phyloP scores from a whole-genome alignment of 306 rosid species.

The Arachis stenosperma region DNA sequence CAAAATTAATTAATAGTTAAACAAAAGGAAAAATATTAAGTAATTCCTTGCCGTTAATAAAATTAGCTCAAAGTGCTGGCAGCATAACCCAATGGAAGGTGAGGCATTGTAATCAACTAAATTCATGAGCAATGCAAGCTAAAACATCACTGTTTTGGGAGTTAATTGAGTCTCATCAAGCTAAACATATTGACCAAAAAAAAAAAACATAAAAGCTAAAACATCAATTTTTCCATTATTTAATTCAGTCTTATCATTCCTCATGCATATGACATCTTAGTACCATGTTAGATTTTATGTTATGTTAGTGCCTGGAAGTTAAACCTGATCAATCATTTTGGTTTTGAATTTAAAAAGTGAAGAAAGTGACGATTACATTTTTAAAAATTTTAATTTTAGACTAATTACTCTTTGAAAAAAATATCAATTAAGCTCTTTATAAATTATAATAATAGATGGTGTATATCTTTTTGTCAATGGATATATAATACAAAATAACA shows the following conservation, averaged over 20 bases:
- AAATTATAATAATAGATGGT: too few species aligned
- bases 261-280: not conserved
- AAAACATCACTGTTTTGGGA: constrained; percentile 31
- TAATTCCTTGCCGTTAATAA: not conserved
- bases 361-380: too few species aligned
- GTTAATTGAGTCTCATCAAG: not conserved
- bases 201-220: not conserved
- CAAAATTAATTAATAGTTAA: not conserved
- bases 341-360: not conserved
- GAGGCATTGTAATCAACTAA: constrained; percentile 38
- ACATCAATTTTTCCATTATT: constrained; percentile 32
- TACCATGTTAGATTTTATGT: not conserved
- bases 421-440: too few species aligned
- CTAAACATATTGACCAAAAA: not conserved
- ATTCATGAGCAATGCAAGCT: constrained; percentile 33
- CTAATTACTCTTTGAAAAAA: too few species aligned
- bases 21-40: not conserved
- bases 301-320: not conserved
- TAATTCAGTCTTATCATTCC: constrained; percentile 36
- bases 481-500: too few species aligned
- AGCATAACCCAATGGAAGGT: constrained; percentile 34
- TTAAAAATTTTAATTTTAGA: too few species aligned
- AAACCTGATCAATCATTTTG: constrained; percentile 3
- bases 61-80: not conserved
- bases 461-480: too few species aligned